Conservation (phyloP, 352 stramenopile species). For the Phytophthora idaei region DNA sequence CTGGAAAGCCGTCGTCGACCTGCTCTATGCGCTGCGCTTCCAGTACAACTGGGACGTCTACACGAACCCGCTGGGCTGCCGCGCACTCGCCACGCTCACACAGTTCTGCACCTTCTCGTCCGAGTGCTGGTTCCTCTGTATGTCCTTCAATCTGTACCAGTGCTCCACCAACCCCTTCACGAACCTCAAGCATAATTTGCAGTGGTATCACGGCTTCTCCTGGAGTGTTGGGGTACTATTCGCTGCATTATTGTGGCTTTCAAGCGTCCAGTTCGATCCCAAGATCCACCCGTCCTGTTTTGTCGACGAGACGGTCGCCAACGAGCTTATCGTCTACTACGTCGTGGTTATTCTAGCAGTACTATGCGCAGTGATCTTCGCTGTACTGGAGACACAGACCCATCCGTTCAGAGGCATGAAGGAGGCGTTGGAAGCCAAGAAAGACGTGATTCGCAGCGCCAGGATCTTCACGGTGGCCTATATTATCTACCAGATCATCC, state of each 20-base stretch:
- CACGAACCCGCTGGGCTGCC: slow-evolving; percentile 54
- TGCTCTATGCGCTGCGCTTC: slow-evolving; percentile 79
- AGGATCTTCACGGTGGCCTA: slow-evolving; percentile 84
- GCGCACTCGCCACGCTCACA: slow-evolving; percentile 61
- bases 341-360: slow-evolving; percentile 77
- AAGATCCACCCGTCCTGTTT: slow-evolving; percentile 61
- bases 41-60: slow-evolving; percentile 72
- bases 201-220: slow-evolving; percentile 76
- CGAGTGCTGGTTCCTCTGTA: slow-evolving; percentile 89
- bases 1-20: slow-evolving; percentile 78
- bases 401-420: slow-evolving; percentile 80
- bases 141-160: slow-evolving; percentile 87
- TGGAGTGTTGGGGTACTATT: slow-evolving; percentile 69
- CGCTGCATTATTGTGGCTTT: slow-evolving; percentile 60
- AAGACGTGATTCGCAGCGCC: slow-evolving; percentile 81
- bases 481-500: slow-evolving; percentile 82
- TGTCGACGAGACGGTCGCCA: slow-evolving; percentile 72
- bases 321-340: slow-evolving; percentile 79
- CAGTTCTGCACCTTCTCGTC: slow-evolving; percentile 82
- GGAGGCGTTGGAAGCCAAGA: slow-evolving; percentile 77
- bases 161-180: slow-evolving; percentile 90
- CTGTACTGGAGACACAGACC: slow-evolving; percentile 73
- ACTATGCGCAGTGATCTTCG: slow-evolving; percentile 61
- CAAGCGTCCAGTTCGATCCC: slow-evolving; percentile 53
- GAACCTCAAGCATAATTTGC: slow-evolving; percentile 76